phyloP scores from a whole-genome alignment of 768 basidiomycete genomes.

The Brasilioporus rufonigricans region DNA sequence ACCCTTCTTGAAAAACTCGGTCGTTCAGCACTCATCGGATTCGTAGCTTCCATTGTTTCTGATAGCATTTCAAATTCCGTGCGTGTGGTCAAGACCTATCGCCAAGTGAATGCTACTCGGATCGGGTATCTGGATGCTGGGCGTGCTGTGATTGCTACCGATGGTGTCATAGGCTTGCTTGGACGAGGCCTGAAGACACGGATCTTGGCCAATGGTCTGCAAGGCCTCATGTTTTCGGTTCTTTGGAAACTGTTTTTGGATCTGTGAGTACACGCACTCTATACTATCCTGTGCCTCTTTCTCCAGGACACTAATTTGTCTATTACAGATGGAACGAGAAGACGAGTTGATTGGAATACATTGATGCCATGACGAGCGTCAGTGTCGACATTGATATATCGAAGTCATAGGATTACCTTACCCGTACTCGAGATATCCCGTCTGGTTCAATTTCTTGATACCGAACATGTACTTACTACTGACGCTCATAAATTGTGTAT shows the following conservation, averaged over 20 bases:
- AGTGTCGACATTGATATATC: neutral
- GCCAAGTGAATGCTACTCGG: conserved; percentile 82
- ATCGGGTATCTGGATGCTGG: conserved; percentile 82
- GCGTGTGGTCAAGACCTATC: conserved; percentile 92
- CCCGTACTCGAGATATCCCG: neutral
- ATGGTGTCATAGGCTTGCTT: conserved; percentile 77
- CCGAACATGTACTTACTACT: neutral
- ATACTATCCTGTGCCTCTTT: neutral
- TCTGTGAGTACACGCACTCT: conserved; percentile 51
- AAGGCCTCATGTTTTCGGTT: conserved; percentile 87
- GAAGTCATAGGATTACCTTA: neutral
- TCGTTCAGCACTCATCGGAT: conserved; percentile 90
- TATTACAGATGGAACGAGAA: conserved; percentile 36
- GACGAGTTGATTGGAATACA: conserved; percentile 7
- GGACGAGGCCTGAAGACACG: conserved; percentile 89
- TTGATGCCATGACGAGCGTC: neutral
- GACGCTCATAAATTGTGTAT: neutral
- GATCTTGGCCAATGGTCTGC: conserved; percentile 86
- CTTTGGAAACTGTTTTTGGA: conserved; percentile 92
- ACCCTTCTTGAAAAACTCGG: conserved; percentile 55
- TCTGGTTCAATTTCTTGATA: neutral
- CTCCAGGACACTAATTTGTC: neutral
- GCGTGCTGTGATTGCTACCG: conserved; percentile 65
- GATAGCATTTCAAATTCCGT: conserved; percentile 88
- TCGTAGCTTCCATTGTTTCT: conserved; percentile 79